Evolutionary conservation across 495 filamentous ascomycete species (phyloP).

Genomic region (Penicilliopsis zonata): DNA sequence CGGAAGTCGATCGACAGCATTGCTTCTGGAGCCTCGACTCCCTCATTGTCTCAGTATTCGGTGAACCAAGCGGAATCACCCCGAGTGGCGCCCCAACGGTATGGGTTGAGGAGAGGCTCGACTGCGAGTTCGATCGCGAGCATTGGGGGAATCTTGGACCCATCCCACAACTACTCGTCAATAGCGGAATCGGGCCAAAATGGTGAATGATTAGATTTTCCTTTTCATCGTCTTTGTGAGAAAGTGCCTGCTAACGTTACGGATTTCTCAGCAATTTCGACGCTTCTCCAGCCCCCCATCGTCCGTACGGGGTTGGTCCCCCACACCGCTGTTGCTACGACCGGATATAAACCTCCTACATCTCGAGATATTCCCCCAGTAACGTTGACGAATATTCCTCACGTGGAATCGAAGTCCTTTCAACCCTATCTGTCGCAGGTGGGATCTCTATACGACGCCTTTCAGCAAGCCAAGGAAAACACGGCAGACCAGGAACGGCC

Average conservation of each 20-base stretch:
- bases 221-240: too few relatives aligned
- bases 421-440: constrained; percentile 74
- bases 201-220: constrained; percentile 44
- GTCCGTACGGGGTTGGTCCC: constrained; percentile 75
- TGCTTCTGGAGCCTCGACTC: constrained; percentile 34
- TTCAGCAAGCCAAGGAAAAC: constrained; percentile 61
- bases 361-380: constrained; percentile 91
- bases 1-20: constrained; percentile 63
- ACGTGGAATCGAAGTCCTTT: constrained; percentile 69
- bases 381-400: constrained; percentile 77
- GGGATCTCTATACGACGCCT: constrained; percentile 68
- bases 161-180: constrained; percentile 42
- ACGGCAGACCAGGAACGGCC: constrained; percentile 43
- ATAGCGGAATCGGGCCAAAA: constrained; percentile 72
- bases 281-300: constrained; percentile 80
- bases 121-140: constrained; percentile 81
- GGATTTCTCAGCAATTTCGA: constrained; percentile 63
- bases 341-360: constrained; percentile 71
- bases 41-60: constrained; percentile 46
- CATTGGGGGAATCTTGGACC: constrained; percentile 63
- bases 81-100: constrained; percentile 28
- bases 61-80: constrained; percentile 36
- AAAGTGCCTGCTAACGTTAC: too few relatives aligned
- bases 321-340: constrained; percentile 53
- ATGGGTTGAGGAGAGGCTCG: constrained; percentile 58